These are phyloP conservation scores for Solanum microdontum DNA, from an alignment of 257 asterid genomes.

Conservation along the genomic window DNA sequence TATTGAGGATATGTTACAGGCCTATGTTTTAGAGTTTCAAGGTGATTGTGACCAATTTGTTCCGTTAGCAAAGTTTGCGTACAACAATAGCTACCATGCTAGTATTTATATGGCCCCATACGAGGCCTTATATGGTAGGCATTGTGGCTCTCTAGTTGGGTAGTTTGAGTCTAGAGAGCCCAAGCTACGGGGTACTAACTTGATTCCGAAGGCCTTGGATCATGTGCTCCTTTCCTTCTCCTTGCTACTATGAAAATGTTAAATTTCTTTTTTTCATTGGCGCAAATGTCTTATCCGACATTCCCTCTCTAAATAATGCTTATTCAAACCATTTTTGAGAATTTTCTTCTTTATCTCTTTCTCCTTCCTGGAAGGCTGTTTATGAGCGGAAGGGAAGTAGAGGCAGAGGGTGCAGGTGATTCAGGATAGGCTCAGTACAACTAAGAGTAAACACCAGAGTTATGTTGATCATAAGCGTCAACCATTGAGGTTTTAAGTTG, in stretches of 20 bases:
- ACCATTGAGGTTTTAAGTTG: neutral
- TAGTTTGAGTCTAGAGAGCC: neutral
- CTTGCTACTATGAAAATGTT: neutral
- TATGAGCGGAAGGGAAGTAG: neutral
- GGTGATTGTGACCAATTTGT: neutral
- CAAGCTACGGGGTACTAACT: neutral
- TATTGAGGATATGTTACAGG: neutral
- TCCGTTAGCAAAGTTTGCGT: no score
- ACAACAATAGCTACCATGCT: neutral
- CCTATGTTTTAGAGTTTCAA: neutral
- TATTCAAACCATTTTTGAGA: neutral
- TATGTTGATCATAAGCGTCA: neutral
- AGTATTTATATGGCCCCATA: neutral
- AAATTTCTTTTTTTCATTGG: no score
- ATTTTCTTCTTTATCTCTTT: no score
- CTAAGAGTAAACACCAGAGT: no score
- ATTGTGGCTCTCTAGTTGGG: neutral
- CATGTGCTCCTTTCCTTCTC: neutral
- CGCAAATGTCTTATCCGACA: neutral
- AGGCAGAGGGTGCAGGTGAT: neutral
- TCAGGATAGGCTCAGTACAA: neutral
- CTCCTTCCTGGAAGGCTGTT: neutral
- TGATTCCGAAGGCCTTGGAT: neutral
- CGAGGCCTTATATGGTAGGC: neutral
- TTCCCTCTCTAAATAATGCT: neutral